A percentile compares a stretch with the other conserved stretches of the same genome.
These are phyloP conservation scores for Ustulina deusta DNA, from an alignment of 2,329 filamentous ascomycete genomes.

Conservation along the genomic window DNA sequence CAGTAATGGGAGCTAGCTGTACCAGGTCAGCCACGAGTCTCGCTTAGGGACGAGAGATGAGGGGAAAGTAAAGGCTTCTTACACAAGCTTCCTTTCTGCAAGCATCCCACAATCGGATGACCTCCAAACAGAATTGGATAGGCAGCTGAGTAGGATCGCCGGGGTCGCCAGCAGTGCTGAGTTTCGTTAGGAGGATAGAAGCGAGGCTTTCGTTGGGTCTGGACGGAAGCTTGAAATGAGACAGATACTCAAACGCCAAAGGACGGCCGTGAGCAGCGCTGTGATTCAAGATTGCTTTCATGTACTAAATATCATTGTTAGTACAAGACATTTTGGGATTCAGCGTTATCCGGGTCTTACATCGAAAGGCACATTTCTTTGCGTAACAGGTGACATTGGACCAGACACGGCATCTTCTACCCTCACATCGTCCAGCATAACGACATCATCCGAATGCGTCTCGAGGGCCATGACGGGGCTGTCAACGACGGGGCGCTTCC, in stretches of 20 bases:
- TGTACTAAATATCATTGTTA: constrained; percentile 57
- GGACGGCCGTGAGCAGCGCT: constrained; percentile 65
- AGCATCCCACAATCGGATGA: constrained; percentile 75
- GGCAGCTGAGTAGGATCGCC: constrained; percentile 67
- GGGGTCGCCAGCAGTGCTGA: constrained; percentile 68
- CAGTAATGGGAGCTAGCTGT: constrained; percentile 71
- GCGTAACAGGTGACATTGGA: constrained; percentile 25
- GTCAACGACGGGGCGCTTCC: constrained; percentile 74
- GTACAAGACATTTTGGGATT: constrained; percentile 28
- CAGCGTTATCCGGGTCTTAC: constrained; percentile 51
- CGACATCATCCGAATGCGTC: constrained; percentile 58
- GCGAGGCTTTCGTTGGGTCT: constrained; percentile 71
- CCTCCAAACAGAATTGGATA: constrained; percentile 71
- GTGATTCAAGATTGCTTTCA: constrained; percentile 75
- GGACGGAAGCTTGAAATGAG: constrained; percentile 74
- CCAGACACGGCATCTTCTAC: constrained; percentile 30
- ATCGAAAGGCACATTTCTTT: constrained; percentile 56
- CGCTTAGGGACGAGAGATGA: background rate
- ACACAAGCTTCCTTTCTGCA: constrained; percentile 70
- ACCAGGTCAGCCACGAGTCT: constrained; percentile 17
- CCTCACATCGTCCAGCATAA: constrained; percentile 52
- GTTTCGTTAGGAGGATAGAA: constrained; percentile 73
- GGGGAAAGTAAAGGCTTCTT: constrained; percentile 40
- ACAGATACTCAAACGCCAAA: constrained; percentile 75
- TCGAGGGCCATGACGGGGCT: constrained; percentile 75